Percentiles rank a stretch among this genome's conserved stretches.
These are phyloP conservation scores for Penicillium chermesinum DNA, from an alignment of 495 filamentous ascomycete genomes.

Conservation along the genomic window DNA sequence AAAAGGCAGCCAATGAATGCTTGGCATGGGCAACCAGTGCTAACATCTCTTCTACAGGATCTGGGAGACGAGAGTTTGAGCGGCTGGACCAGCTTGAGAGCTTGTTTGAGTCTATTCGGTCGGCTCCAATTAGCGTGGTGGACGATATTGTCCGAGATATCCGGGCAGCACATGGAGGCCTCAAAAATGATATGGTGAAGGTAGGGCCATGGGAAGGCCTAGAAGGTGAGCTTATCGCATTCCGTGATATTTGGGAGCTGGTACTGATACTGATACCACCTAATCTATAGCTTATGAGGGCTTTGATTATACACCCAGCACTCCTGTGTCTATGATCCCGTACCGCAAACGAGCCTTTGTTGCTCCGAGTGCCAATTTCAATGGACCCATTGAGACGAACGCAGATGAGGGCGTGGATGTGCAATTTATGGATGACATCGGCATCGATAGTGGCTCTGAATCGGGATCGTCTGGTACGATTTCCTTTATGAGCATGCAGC, in stretches of 20 bases:
- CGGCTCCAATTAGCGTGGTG: slow-evolving; percentile 31
- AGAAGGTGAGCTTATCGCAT: slow-evolving; percentile 20
- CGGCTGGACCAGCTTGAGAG: slow-evolving; percentile 33
- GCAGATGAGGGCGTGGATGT: slow-evolving; percentile 15
- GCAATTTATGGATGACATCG: slow-evolving; percentile 1
- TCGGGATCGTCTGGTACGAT: slow-evolving; percentile 23
- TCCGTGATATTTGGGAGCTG: neutral
- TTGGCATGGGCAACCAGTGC: too few relatives aligned
- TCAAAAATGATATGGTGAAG: slow-evolving; percentile 15
- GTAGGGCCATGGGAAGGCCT: slow-evolving; percentile 29
- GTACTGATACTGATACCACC: neutral
- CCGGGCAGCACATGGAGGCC: slow-evolving; percentile 20
- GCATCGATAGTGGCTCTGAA: slow-evolving; percentile 18
- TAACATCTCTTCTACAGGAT: slow-evolving; percentile 20
- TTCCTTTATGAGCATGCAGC: slow-evolving; percentile 22
- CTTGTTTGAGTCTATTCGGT: slow-evolving; percentile 39
- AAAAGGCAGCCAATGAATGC: too few relatives aligned
- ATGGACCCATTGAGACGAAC: slow-evolving; percentile 1
- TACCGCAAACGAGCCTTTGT: slow-evolving; percentile 4
- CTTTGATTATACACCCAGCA: slow-evolving; percentile 7
- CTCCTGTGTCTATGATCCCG: slow-evolving; percentile 9
- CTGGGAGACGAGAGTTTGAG: slow-evolving; percentile 16
- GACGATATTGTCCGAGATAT: slow-evolving; percentile 34
- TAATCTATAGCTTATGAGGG: slow-evolving; percentile 17
- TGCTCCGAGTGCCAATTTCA: slow-evolving; percentile 10